These are phyloP conservation scores for Dittrichia graveolens DNA, from an alignment of 129 eudicot species.

Conservation along the genomic window DNA sequence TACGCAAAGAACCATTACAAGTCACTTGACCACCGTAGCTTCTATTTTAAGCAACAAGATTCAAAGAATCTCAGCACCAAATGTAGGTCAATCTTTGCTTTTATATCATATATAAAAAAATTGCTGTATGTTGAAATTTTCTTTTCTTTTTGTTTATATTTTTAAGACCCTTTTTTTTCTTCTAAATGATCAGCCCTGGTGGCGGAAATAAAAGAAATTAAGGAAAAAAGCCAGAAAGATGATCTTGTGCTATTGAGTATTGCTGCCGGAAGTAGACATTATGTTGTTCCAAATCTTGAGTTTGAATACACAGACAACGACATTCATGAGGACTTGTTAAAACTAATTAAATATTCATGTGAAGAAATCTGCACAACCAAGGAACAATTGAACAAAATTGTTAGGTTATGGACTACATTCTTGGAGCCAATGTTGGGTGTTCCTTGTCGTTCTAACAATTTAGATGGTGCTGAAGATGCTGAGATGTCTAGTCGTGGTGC, in stretches of 20 bases:
- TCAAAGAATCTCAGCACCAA: slow-evolving; percentile 92
- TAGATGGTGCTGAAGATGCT: slow-evolving; percentile 48
- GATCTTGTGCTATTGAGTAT: slow-evolving; percentile 61
- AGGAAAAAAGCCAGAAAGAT: slow-evolving; percentile 79
- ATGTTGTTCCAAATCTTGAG: slow-evolving; percentile 62
- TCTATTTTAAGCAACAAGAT: slow-evolving; percentile 99
- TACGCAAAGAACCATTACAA: slow-evolving; percentile 95
- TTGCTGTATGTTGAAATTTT: background rate
- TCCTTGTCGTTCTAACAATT: slow-evolving; percentile 42
- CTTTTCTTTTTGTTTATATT: background rate
- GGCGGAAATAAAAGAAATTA: slow-evolving; percentile 79
- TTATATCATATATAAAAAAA: background rate
- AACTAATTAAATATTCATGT: slow-evolving; percentile 81
- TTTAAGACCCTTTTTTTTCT: background rate
- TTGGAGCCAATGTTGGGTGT: slow-evolving; percentile 87
- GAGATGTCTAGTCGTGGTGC: slow-evolving; percentile 39
- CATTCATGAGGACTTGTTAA: slow-evolving; percentile 81
- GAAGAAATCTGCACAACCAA: slow-evolving; percentile 85
- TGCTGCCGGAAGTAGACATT: slow-evolving; percentile 80
- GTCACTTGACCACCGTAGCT: slow-evolving; percentile 97
- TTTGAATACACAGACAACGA: slow-evolving; percentile 62
- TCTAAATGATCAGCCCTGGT: slow-evolving; percentile 66
- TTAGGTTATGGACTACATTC: slow-evolving; percentile 82
- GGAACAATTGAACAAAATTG: slow-evolving; percentile 77
- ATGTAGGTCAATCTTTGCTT: slow-evolving; percentile 50